Evolutionary conservation across 1,284 basidiomycete genomes (phyloP).

Genomic region (Austropuccinia psidii): DNA sequence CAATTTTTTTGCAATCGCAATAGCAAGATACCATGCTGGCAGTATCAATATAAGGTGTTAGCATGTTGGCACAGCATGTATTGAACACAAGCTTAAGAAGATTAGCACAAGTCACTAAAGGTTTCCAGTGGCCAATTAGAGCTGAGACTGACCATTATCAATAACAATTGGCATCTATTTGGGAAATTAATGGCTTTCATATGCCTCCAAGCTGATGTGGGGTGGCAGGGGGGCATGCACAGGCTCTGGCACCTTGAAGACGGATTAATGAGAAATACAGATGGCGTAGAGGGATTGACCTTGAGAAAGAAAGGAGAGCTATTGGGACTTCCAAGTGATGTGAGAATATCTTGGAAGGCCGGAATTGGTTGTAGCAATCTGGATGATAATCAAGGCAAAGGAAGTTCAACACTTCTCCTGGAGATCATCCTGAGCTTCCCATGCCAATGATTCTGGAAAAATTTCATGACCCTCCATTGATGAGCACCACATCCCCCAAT

Average conservation of each 20-base stretch:
- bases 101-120: not conserved
- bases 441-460: too few relatives aligned
- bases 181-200: conserved; percentile 7
- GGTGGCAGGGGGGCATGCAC: conserved; percentile 2
- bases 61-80: conserved; percentile 62
- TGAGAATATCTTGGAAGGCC: too few relatives aligned
- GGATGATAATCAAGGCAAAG: not conserved
- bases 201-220: conserved; percentile 4
- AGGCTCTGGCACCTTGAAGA: conserved; percentile 33
- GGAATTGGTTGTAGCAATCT: not conserved
- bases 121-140: not conserved
- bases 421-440: too few relatives aligned
- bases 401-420: not conserved
- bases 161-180: conserved; percentile 63
- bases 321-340: not conserved
- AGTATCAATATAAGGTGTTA: conserved; percentile 53
- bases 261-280: conserved; percentile 18
- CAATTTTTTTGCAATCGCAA: conserved; percentile 75
- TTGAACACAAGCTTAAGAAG: conserved; percentile 58
- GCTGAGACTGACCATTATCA: conserved; percentile 61
- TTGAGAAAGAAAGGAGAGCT: not conserved
- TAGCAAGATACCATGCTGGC: conserved; percentile 73
- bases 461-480: too few relatives aligned
- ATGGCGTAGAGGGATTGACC: conserved; percentile 18
- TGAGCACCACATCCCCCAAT: too few relatives aligned